A percentile compares a stretch with the other conserved stretches of the same genome.
Evolutionary conservation across 2,329 filamentous ascomycete species (phyloP).

Genomic region (Sphaerostilbella broomeana): DNA sequence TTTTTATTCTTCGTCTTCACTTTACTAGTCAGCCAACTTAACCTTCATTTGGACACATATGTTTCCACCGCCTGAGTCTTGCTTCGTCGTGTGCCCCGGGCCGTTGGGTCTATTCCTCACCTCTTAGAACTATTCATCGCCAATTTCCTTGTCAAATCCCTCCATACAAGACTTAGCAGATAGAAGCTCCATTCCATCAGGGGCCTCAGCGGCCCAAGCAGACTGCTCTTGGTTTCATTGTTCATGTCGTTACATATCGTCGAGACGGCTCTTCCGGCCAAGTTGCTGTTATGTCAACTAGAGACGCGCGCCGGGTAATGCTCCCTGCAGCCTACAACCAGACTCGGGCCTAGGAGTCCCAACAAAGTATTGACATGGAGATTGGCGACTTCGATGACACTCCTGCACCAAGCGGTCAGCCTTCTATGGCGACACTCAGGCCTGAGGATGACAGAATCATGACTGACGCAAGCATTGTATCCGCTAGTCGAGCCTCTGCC

Average conservation of each 20-base stretch:
- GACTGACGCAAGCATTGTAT: conserved; percentile 1
- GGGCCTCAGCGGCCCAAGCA: too few species aligned
- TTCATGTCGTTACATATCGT: too few species aligned
- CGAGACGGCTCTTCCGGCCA: too few species aligned
- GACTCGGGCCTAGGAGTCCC: conserved; percentile 16
- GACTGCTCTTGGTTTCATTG: too few species aligned
- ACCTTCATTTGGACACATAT: neutral
- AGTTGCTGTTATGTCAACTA: neutral
- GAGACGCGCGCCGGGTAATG: conserved; percentile 13
- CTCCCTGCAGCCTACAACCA: conserved; percentile 20
- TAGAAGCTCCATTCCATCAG: too few species aligned
- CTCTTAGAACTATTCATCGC: too few species aligned
- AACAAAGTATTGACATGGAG: conserved; percentile 16
- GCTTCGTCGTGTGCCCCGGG: too few species aligned
- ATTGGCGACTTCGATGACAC: conserved; percentile 27
- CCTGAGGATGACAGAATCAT: conserved; percentile 10
- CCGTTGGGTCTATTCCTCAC: too few species aligned
- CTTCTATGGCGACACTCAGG: conserved; percentile 21
- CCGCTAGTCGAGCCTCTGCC: conserved; percentile 7
- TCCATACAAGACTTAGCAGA: too few species aligned
- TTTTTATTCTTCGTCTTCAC: too few species aligned
- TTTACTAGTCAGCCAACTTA: too few species aligned
- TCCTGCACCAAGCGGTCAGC: conserved; percentile 25
- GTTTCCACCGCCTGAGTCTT: conserved; percentile 3
- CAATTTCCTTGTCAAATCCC: too few species aligned